Base-by-base conservation (phyloP, 805 yeast species). In the Saccharomyces mikatae region DNA sequence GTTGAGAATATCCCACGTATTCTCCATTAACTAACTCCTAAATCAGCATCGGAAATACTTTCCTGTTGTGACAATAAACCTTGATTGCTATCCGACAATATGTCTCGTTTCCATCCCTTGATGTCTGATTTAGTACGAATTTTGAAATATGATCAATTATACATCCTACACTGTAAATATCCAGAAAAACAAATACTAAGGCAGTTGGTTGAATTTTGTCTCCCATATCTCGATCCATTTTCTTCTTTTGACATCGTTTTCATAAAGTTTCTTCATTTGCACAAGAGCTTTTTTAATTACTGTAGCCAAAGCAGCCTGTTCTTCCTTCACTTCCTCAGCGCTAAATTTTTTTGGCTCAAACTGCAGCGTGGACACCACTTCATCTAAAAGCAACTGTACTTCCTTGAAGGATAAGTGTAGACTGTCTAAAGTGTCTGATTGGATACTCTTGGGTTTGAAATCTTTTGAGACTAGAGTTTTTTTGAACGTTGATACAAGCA, bases 401-500 rank as follows among this genome's bases (percentile, higher is more conserved):
- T 36, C 24, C 10, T 36, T 36, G 3, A 36, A 6, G 8, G 73
- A 64, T 4, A 58, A 57, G 62, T 80, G 69, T 22, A 86, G 72
- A 8, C 60, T 59, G 62, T 85, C 86, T 17, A 84, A 68, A 6
- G 71, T 66, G 8, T 66, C 60, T 1, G 83, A 83, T n/a, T 57
- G 56, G 6, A 58, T 52, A 10, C 58, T 57, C 17, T 55, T 56
- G 3, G 63, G 47, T 29, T 60, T 28, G 70, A 74, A 55, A 29
- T 57, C 54, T 58, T 66, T 56, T 1, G 71, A 58, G 4, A 86
- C 83, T 32, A 86, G 73, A 0, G 88, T 80, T 61, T 81, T 84
- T 49, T 74, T 73, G 50, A 84, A 73, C 2, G 89, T 80, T 1
- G 79, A 68, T n/a, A 85, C 64, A 21, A 87, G 67, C 1, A 86